Conservation (phyloP, 768 basidiomycete species). For the Agaricus bisporus region DNA sequence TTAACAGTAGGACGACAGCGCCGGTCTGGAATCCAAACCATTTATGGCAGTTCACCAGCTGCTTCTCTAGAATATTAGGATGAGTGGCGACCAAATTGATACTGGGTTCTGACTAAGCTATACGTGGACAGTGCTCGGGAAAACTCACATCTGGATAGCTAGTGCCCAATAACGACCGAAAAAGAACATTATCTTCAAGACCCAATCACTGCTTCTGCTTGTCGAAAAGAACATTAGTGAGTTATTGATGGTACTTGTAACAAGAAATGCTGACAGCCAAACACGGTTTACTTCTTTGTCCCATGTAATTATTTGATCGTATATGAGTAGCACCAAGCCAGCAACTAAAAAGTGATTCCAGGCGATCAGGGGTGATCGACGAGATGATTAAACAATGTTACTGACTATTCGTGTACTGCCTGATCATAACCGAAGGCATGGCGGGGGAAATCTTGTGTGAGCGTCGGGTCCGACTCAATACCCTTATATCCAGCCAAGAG, state of each 20-base stretch:
- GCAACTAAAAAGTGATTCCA: not conserved
- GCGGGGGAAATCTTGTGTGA: not conserved
- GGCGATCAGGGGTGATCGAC: not conserved
- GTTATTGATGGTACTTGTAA: not conserved
- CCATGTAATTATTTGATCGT: constrained; percentile 4
- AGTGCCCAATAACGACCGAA: not conserved
- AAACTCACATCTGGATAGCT: not conserved
- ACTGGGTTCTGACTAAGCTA: not conserved
- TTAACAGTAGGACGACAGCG: not conserved
- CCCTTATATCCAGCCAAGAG: no score
- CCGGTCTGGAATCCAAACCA: constrained; percentile 1
- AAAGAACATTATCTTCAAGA: not conserved
- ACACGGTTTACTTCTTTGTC: not conserved
- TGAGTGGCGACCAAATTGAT: not conserved
- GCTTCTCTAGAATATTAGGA: not conserved
- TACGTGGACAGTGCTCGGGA: not conserved
- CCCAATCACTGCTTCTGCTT: not conserved
- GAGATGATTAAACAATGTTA: no score
- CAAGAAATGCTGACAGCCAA: not conserved
- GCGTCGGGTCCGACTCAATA: no score
- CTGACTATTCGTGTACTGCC: not conserved
- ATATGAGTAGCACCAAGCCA: not conserved
- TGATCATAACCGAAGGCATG: not conserved
- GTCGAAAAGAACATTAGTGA: no score
- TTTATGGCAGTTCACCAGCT: not conserved